Evolutionary conservation across 305 asterid species (phyloP), one percentile per base, ranked within the genome.

Genomic region (Nicotiana rustica): DNA sequence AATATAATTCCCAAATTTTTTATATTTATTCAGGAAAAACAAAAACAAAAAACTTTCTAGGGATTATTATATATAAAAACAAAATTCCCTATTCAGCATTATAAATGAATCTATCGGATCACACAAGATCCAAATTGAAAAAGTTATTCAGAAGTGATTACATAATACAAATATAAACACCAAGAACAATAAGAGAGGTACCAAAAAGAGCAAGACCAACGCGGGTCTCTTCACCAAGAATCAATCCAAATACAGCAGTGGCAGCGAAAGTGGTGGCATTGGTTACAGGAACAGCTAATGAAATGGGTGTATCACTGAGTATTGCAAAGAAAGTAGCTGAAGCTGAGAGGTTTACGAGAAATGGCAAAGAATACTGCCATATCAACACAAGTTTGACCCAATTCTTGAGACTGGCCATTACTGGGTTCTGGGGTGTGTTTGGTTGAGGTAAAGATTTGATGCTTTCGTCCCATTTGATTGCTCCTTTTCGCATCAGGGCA

Each of bases 201-300:
- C 97, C 98, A 82, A 92, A 88, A 85, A 93, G 85, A 7, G 99
- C 92, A 69, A 85, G 89, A 47, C 91, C 95, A 35, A 90, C 83
- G 6, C 88, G 95, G 18, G 93, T 96, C 78, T 93, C 88, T 82
- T 95, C 99, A 2, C 99, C 99, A 5, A 93, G 97, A 79, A 94
- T 60, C 86, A 90, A 88, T 83, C 96, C 99, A 36, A 90, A 91
- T 10, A 94, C 93, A 17, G 97, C 97, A 6, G 98, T 93, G 81
- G 97, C 97, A 61, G 99, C 99, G 68, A 96, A 93, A 10, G 97
- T 93, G 21, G 99, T 92, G 31, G 97, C 97, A 80, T 96, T 94
- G 57, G 98, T 93, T 61, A 94, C 97, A 6, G 97, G 99, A 67
- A 94, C 97, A 60, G 97, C 97, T 80, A 94, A 33, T 9, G 99